Conservation (phyloP, 2,329 filamentous ascomycete genomes). For the Talaromyces sp. region DNA sequence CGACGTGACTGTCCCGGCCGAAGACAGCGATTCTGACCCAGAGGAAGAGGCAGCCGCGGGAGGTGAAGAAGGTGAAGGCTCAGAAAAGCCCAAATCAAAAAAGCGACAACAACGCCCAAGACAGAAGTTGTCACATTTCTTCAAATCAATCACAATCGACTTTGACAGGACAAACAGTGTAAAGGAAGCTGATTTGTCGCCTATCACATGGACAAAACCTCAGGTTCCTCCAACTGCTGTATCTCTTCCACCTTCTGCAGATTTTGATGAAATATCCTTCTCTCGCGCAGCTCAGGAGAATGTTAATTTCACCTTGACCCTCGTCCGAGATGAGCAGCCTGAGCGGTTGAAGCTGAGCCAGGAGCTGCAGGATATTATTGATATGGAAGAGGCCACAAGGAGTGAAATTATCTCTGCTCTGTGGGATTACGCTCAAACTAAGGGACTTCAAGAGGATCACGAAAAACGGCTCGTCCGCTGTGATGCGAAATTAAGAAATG, state of each 20-base stretch:
- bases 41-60: conserved; percentile 50
- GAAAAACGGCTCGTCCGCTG: conserved; percentile 91
- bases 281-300: conserved; percentile 91
- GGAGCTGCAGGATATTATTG: conserved; percentile 76
- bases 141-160: conserved; percentile 52
- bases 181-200: conserved; percentile 42
- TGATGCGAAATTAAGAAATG: conserved; percentile 74
- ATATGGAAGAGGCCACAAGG: conserved; percentile 80
- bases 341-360: conserved; percentile 80
- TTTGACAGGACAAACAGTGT: conserved; percentile 46
- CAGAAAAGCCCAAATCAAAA: conserved; percentile 27
- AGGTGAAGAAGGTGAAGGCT: conserved; percentile 55
- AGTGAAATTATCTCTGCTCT: conserved; percentile 85
- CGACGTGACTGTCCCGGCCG: conserved; percentile 50
- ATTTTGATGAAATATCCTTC: conserved; percentile 90
- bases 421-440: conserved; percentile 89
- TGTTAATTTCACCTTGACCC: conserved; percentile 82
- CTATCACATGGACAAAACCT: conserved; percentile 84
- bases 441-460: conserved; percentile 86
- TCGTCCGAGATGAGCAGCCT: conserved; percentile 77
- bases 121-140: conserved; percentile 50
- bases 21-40: conserved; percentile 49
- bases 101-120: conserved; percentile 27
- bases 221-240: conserved; percentile 50
- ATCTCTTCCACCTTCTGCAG: conserved; percentile 62